Conservation (phyloP, 148 eudicot species). For the Chenopodium formosanum region DNA sequence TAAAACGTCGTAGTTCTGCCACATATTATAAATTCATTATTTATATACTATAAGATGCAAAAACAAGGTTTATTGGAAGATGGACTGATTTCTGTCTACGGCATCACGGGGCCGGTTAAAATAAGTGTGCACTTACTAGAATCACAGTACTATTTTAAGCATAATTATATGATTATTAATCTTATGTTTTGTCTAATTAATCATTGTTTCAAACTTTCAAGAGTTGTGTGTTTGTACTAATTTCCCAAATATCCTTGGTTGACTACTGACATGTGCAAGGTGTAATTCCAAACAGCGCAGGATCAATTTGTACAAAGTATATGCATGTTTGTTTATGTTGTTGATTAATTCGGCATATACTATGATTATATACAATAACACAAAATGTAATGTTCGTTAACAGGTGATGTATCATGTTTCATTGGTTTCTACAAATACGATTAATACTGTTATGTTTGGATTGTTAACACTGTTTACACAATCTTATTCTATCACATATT, state of each 20-base stretch:
- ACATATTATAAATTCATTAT: neutral
- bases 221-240: neutral
- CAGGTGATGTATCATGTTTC: too few species aligned
- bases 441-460: too few species aligned
- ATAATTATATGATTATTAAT: neutral
- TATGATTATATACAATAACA: neutral
- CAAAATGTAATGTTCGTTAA: neutral
- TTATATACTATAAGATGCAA: neutral
- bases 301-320: neutral
- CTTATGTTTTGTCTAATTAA: neutral
- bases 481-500: too few species aligned
- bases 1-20: constrained; percentile 4
- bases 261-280: neutral
- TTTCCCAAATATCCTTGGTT: constrained; percentile 1
- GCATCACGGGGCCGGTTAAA: constrained; percentile 24
- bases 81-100: constrained; percentile 27
- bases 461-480: too few species aligned
- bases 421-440: too few species aligned
- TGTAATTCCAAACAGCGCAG: neutral
- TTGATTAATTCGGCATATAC: neutral
- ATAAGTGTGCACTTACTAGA: neutral
- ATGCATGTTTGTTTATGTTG: neutral
- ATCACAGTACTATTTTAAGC: neutral
- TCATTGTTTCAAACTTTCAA: neutral
- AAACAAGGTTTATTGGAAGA: constrained; percentile 23